Percentiles rank a stretch among this genome's conserved stretches.
These are phyloP conservation scores for Erodium maritimum DNA, from an alignment of 345 rosid species.

Conservation along the genomic window DNA sequence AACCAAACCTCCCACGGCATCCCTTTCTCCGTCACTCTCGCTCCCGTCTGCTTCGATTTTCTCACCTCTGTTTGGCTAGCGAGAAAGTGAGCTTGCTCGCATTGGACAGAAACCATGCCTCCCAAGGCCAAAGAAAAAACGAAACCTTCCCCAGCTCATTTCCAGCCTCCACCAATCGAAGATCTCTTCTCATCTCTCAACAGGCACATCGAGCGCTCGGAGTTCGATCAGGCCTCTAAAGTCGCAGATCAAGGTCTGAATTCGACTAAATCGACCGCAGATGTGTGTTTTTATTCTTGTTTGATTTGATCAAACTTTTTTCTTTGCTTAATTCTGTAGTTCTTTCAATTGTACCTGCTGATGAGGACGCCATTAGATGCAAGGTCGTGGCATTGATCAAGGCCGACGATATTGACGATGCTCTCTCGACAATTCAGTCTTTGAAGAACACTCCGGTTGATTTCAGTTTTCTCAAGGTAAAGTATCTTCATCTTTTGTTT, in stretches of 20 bases:
- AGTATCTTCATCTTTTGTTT: neutral
- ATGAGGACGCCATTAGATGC: conserved; percentile 82
- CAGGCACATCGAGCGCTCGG: conserved; percentile 46
- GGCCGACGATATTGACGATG: conserved; percentile 53
- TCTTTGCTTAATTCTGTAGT: conserved; percentile 28
- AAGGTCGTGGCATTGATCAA: conserved; percentile 69
- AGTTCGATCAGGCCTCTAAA: conserved; percentile 46
- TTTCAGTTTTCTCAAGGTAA: conserved; percentile 59
- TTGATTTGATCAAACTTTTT: neutral
- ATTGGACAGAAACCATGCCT: conserved; percentile 36
- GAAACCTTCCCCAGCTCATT: conserved; percentile 25
- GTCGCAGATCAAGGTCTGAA: conserved; percentile 65
- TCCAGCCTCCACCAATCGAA: conserved; percentile 61
- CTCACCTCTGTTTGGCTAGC: conserved; percentile 3
- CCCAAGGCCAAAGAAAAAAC: conserved; percentile 61
- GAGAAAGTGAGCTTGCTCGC: conserved; percentile 2
- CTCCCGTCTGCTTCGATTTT: neutral
- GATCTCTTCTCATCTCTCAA: conserved; percentile 69
- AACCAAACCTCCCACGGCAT: neutral
- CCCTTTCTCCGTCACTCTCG: neutral
- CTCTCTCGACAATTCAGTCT: conserved; percentile 52
- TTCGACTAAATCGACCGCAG: neutral
- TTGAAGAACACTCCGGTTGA: conserved; percentile 31
- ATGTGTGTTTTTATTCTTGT: neutral
- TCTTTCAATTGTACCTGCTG: conserved; percentile 49